Evolutionary conservation across 192 early-diverging fungal species (phyloP).

Genomic region (Rhizoclosmatium sp.): DNA sequence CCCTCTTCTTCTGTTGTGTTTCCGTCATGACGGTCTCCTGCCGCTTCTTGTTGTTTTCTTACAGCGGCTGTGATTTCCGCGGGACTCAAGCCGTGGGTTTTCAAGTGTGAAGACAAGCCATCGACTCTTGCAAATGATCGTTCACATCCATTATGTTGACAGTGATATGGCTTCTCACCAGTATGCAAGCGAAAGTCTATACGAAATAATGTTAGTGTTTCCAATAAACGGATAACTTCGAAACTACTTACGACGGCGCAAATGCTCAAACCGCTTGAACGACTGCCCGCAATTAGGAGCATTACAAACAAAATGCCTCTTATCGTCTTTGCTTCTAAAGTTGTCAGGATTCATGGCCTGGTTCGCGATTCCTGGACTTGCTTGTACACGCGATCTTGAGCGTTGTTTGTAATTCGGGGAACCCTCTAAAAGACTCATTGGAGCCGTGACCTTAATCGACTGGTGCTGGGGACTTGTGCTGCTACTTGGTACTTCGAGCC

Average conservation of each 20-base stretch:
- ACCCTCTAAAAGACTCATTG: constrained; percentile 63
- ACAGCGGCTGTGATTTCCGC: background rate
- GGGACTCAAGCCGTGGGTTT: constrained; percentile 40
- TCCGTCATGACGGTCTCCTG: background rate
- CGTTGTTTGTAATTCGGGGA: constrained; percentile 79
- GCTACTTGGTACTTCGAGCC: constrained; percentile 9
- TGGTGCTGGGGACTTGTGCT: constrained; percentile 7
- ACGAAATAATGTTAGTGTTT: no score
- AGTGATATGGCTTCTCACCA: constrained; percentile 69
- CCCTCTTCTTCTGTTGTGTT: background rate
- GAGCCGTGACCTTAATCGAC: constrained; percentile 4
- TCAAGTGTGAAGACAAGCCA: constrained; percentile 69
- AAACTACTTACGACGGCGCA: constrained; percentile 54
- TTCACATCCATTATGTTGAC: constrained; percentile 59
- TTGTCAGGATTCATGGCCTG: background rate
- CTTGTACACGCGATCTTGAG: constrained; percentile 22
- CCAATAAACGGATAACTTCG: no score
- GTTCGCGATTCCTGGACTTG: background rate
- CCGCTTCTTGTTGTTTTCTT: constrained; percentile 6
- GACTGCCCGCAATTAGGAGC: constrained; percentile 42
- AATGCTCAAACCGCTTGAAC: constrained; percentile 82
- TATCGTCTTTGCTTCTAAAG: constrained; percentile 18
- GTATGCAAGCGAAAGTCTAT: constrained; percentile 73
- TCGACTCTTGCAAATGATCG: constrained; percentile 71
- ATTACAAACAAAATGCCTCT: constrained; percentile 44